Conservation (phyloP, 2,329 filamentous ascomycete species). For the Exophiala spinifera region DNA sequence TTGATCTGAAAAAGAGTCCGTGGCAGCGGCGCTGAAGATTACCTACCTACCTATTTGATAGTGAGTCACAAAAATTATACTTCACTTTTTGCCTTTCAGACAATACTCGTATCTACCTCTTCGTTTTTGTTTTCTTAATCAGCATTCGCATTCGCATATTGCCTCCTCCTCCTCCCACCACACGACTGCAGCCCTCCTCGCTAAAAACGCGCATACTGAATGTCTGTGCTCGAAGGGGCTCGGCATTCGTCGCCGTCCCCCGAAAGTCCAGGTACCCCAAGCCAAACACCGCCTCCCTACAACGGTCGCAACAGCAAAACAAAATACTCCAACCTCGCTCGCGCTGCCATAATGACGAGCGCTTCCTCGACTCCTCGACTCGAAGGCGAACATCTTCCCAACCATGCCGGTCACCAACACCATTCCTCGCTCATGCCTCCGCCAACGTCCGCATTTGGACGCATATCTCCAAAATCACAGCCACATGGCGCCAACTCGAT, state of each 20-base stretch:
- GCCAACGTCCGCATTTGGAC: slow-evolving; percentile 21
- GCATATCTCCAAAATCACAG: slow-evolving; percentile 15
- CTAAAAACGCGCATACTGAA: slow-evolving; percentile 12
- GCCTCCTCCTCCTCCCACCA: no score
- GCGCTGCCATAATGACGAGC: slow-evolving; percentile 24
- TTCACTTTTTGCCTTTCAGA: neutral
- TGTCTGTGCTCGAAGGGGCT: slow-evolving; percentile 23
- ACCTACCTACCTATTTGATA: no score
- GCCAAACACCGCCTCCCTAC: slow-evolving; percentile 2
- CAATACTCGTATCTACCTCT: neutral
- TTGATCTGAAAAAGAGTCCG: neutral
- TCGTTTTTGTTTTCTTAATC: no score
- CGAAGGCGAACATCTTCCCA: slow-evolving; percentile 15
- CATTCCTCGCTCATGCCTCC: slow-evolving; percentile 27
- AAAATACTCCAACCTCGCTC: slow-evolving; percentile 22
- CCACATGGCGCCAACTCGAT: slow-evolving; percentile 39
- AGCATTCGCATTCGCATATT: no score
- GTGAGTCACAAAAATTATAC: neutral
- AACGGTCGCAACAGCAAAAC: slow-evolving; percentile 17
- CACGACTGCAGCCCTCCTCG: no score
- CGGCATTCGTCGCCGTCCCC: slow-evolving; percentile 9
- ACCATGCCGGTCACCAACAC: slow-evolving; percentile 21
- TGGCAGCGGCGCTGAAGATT: no score
- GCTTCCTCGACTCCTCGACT: slow-evolving; percentile 16
- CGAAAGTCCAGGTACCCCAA: slow-evolving; percentile 7